Evolutionary conservation across 1,139 yeast species (phyloP), one percentile per base, ranked within the genome.

Genomic region (Insectozyma bohioensis): DNA sequence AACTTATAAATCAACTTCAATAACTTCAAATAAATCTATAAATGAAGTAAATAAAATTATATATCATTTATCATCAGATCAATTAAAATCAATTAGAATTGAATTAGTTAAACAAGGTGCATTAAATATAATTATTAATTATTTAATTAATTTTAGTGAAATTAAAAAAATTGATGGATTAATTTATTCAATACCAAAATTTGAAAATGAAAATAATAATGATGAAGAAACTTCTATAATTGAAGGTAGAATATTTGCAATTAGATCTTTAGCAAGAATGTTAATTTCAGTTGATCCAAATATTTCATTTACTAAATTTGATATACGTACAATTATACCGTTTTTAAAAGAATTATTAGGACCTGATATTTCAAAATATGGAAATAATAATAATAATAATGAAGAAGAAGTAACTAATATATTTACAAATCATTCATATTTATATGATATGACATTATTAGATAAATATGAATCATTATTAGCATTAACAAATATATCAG

Each of bases 401-500:
- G 43, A 3, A 54, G 56, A 0, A 24, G 31, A 5, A 24, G 37
- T 17, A n/a, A n/a, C n/a, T n/a, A 10, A 27, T 10, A 10, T 12
- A 5, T 9, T 12, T 30, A 7, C 33, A 3, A 37, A 36, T 1
- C 47, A 42, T 4, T 33, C 41, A 7, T 60, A 59, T 30, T 43
- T 57, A 14, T 43, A 49, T 28, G 63, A 62, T 4, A 46, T 63
- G 40, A 56, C 66, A 0, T 41, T 38, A 12, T 38, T 63, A 10
- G 80, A 74, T 39, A 58, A 58, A 21, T 70, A 65, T 40, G 75
- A 71, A 41, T 44, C 69, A 0, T 50, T 76, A 12, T 48, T 73
- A 26, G 75, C 81, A 0, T 53, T 76, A 26, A 72, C 78, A 3
- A 76, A 76, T 44, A 39, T 76, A 2, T 56, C 79, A 0, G 58